Percentiles rank a stretch among this genome's conserved stretches.
phyloP scores from a whole-genome alignment of 371 early-diverging fungal genomes.

The Mucor saturninus region DNA sequence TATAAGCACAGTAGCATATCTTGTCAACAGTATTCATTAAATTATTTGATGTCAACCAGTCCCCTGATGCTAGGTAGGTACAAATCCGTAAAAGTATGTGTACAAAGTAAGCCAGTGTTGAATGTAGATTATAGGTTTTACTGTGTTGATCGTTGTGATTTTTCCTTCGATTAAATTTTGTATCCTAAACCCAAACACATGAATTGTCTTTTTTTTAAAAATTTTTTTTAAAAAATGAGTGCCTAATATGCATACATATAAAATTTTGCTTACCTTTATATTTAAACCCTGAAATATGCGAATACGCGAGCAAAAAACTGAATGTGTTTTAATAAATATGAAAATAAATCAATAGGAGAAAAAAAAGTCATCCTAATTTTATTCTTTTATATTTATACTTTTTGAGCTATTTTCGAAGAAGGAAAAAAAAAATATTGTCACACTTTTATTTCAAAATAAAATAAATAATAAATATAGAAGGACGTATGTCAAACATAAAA shows the following conservation, averaged over 20 bases:
- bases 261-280: background rate
- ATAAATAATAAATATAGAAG: conserved; percentile 1
- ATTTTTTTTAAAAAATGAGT: background rate
- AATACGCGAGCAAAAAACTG: background rate
- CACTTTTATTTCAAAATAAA: conserved; percentile 8
- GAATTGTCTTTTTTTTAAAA: background rate
- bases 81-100: background rate
- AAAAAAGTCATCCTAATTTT: background rate
- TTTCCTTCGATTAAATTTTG: background rate
- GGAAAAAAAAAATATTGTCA: conserved; percentile 16
- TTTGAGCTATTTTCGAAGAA: background rate
- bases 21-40: background rate
- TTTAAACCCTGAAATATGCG: background rate
- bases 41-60: background rate
- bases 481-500: conserved; percentile 19
- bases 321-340: background rate
- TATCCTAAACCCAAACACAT: background rate
- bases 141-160: background rate
- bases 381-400: conserved; percentile 4
- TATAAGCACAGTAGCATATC: background rate
- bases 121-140: background rate
- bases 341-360: conserved; percentile 1
- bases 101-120: background rate
- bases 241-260: background rate
- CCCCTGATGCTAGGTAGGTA: background rate